A percentile compares a stretch with the other conserved stretches of the same genome.
phyloP scores from a whole-genome alignment of 1,284 basidiomycete species.

The Naganishia sp. region DNA sequence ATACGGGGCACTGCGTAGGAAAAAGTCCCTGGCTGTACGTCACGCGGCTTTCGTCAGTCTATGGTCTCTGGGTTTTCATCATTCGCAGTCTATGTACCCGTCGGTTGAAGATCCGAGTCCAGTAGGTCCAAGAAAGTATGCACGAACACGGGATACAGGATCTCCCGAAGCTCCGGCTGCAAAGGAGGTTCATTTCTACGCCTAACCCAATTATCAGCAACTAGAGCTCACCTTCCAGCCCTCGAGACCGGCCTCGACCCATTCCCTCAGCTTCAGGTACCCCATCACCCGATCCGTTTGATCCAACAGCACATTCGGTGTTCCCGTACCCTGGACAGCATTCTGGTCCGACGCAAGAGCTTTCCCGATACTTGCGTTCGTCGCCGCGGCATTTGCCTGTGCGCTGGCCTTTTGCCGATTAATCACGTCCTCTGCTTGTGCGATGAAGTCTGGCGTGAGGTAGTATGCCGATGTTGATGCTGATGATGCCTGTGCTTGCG shows the following conservation, averaged over 20 bases:
- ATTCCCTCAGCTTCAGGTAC: slow-evolving; percentile 78
- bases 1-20: slow-evolving; percentile 67
- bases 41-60: slow-evolving; percentile 13
- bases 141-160: slow-evolving; percentile 93
- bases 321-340: slow-evolving; percentile 30
- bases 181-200: slow-evolving; percentile 27
- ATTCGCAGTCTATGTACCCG: slow-evolving; percentile 61
- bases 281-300: slow-evolving; percentile 71
- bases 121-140: slow-evolving; percentile 96
- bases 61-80: neutral
- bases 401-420: slow-evolving; percentile 55
- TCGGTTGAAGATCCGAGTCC: slow-evolving; percentile 83
- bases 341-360: slow-evolving; percentile 60
- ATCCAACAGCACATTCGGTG: slow-evolving; percentile 63
- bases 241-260: slow-evolving; percentile 63
- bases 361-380: slow-evolving; percentile 59
- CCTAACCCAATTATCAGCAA: neutral
- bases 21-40: slow-evolving; percentile 70
- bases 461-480: slow-evolving; percentile 48
- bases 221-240: slow-evolving; percentile 86
- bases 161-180: slow-evolving; percentile 87
- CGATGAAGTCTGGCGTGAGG: slow-evolving; percentile 52
- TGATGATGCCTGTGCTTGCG: slow-evolving; percentile 57
- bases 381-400: slow-evolving; percentile 59
- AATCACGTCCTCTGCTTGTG: slow-evolving; percentile 52